phyloP scores from a whole-genome alignment of 2,329 filamentous ascomycete genomes.

The Fusarium xyrophilum region DNA sequence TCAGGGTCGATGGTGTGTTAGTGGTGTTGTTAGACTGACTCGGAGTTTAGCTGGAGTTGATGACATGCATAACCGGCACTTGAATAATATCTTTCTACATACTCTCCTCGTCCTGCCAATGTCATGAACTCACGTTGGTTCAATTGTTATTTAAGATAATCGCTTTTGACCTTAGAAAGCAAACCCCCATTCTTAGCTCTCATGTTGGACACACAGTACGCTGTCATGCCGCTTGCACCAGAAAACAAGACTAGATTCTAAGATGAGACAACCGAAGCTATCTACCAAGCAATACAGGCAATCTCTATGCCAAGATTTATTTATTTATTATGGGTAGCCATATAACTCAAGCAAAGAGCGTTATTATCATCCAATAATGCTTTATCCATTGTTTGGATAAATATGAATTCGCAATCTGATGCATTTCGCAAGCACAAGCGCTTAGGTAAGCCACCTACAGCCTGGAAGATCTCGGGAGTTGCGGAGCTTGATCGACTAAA shows the following conservation, averaged over 20 bases:
- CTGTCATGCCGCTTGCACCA: background rate
- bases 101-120: background rate
- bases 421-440: background rate
- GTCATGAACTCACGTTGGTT: background rate
- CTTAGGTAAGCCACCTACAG: slow-evolving; percentile 30
- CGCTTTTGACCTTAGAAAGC: background rate
- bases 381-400: background rate
- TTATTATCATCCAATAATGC: background rate
- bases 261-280: background rate
- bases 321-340: background rate
- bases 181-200: background rate
- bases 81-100: background rate
- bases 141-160: background rate
- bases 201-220: background rate
- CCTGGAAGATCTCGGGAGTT: slow-evolving; percentile 26
- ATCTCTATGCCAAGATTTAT: background rate
- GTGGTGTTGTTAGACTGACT: background rate
- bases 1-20: background rate
- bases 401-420: background rate
- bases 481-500: slow-evolving; percentile 27
- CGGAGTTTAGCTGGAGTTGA: background rate
- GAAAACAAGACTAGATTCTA: background rate
- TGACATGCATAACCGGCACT: background rate
- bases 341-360: no score
- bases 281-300: background rate